phyloP scores from a whole-genome alignment of 192 early-diverging fungal genomes.

The Gigaspora rosea region DNA sequence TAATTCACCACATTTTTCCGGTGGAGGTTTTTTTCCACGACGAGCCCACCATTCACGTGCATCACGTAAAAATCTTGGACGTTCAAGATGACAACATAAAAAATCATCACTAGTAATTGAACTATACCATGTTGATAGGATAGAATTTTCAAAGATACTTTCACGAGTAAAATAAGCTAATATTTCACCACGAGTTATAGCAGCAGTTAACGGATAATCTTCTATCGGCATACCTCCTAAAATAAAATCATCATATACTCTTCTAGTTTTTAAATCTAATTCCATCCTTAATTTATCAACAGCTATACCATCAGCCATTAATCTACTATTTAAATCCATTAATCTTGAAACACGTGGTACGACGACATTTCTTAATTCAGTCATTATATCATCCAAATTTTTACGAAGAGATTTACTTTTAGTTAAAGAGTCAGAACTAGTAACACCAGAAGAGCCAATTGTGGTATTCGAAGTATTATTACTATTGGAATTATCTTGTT shows the following conservation, averaged over 20 bases:
- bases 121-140: not conserved
- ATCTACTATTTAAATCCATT: conserved; percentile 8
- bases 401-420: conserved; percentile 31
- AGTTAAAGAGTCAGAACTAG: too few relatives aligned
- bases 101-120: conserved; percentile 22
- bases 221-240: not conserved
- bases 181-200: conserved; percentile 11
- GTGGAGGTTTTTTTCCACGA: conserved; percentile 33
- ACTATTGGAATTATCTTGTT: conserved; percentile 3
- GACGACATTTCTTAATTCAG: conserved; percentile 22
- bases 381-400: conserved; percentile 28
- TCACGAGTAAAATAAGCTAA: conserved; percentile 12
- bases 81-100: conserved; percentile 1
- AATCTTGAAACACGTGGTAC: conserved; percentile 26
- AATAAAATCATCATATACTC: conserved; percentile 30
- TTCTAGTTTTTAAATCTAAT: conserved; percentile 29
- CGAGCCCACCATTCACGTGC: conserved; percentile 33
- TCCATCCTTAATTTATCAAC: conserved; percentile 24
- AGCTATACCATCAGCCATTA: not conserved
- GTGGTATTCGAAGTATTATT: not conserved
- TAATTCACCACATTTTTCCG: conserved; percentile 31
- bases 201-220: conserved; percentile 1
- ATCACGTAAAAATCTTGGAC: conserved; percentile 30
- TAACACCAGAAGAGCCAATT: not conserved
- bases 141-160: conserved; percentile 9